phyloP scores from a whole-genome alignment of 2,329 filamentous ascomycete genomes.

The Alternaria atra region DNA sequence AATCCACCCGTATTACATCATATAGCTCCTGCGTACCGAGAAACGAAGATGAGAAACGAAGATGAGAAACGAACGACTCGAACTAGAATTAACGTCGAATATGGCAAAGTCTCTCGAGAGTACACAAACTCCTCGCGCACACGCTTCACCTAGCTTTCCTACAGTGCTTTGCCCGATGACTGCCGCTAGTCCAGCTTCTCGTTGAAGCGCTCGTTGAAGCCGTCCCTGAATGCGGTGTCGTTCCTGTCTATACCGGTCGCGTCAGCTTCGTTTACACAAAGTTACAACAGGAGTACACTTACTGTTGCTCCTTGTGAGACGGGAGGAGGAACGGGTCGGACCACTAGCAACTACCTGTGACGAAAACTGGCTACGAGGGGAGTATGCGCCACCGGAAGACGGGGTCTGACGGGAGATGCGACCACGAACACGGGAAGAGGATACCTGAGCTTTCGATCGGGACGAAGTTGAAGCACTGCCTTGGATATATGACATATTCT shows the following conservation, averaged over 20 bases:
- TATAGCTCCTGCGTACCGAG: not conserved
- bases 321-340: conserved; percentile 3
- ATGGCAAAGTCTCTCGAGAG: not conserved
- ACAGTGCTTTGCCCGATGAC: not conserved
- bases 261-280: not conserved
- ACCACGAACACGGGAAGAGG: not conserved
- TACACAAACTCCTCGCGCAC: not conserved
- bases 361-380: conserved; percentile 4
- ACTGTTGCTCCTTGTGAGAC: conserved; percentile 18
- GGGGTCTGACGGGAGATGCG: not conserved
- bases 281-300: not conserved
- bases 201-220: conserved; percentile 14
- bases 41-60: not conserved
- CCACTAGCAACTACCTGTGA: not conserved
- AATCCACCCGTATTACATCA: not conserved
- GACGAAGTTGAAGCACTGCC: not conserved
- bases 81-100: not conserved
- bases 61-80: not conserved
- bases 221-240: conserved; percentile 5
- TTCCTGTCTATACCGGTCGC: conserved; percentile 9
- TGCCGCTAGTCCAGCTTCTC: conserved; percentile 10
- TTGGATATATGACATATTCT: not conserved
- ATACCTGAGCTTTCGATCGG: not conserved
- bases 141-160: not conserved
- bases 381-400: not conserved